phyloP scores from a whole-genome alignment of 2,329 filamentous ascomycete genomes.

The Trichoderma simmonsii region DNA sequence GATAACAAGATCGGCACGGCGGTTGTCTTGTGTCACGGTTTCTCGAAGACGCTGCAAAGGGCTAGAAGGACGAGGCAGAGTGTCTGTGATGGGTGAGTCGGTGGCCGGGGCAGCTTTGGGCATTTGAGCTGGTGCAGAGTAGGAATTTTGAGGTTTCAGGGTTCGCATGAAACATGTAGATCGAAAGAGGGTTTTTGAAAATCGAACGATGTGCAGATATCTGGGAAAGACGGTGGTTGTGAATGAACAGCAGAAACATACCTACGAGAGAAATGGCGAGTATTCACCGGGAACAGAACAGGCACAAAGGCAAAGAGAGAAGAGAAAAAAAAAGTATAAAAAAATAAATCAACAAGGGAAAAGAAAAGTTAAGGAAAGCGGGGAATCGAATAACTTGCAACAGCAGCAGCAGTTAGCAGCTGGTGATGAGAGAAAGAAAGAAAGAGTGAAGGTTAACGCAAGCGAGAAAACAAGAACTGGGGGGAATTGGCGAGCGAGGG shows the following conservation, averaged over 20 bases:
- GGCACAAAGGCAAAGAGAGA: background rate
- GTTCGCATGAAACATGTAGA: background rate
- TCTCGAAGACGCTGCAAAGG: background rate
- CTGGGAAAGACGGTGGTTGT: background rate
- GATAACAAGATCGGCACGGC: background rate
- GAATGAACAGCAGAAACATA: background rate
- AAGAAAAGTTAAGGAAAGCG: constrained; percentile 6
- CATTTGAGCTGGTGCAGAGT: background rate
- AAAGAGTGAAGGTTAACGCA: constrained; percentile 14
- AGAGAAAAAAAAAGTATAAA: background rate
- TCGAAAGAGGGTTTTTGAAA: background rate
- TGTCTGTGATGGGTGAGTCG: background rate
- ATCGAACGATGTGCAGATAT: background rate
- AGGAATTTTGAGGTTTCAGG: background rate
- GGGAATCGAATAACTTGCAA: constrained; percentile 1
- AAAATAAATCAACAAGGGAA: background rate
- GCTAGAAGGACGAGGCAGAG: background rate
- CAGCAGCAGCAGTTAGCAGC: constrained; percentile 8
- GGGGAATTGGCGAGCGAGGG: constrained; percentile 1
- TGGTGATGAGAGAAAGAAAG: constrained; percentile 2
- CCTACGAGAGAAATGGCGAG: background rate
- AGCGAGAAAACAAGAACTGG: constrained; percentile 13
- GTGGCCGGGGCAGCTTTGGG: background rate
- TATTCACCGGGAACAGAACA: constrained; percentile 6
- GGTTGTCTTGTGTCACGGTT: background rate